phyloP scores from a whole-genome alignment of 2,329 filamentous ascomycete genomes.

The Fonsecaea monophora region DNA sequence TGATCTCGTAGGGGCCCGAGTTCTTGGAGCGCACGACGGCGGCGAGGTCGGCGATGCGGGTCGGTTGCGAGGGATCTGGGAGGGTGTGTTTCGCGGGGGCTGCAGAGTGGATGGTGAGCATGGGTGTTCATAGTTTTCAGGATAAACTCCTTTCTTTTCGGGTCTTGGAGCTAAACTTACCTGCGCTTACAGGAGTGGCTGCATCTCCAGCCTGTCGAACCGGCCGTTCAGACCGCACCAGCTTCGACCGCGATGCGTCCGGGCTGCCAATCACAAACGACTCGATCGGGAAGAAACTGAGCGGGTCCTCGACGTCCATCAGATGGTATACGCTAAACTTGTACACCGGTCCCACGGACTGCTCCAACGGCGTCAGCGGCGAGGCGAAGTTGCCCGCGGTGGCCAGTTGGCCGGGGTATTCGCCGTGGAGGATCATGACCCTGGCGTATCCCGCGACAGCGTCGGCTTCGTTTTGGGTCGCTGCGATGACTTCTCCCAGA shows the following conservation, averaged over 20 bases:
- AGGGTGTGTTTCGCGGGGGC: no score
- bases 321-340: slow-evolving; percentile 58
- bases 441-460: slow-evolving; percentile 52
- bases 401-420: slow-evolving; percentile 58
- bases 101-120: no score
- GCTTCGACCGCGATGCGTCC: not conserved
- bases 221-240: not conserved
- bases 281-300: slow-evolving; percentile 22
- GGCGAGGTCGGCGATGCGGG: slow-evolving; percentile 44
- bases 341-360: slow-evolving; percentile 50
- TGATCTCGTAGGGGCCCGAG: slow-evolving; percentile 59
- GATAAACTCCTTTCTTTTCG: not conserved
- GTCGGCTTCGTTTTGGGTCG: slow-evolving; percentile 54
- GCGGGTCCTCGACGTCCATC: slow-evolving; percentile 48
- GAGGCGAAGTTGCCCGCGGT: slow-evolving; percentile 57
- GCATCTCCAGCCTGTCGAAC: not conserved
- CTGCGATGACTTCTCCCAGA: slow-evolving; percentile 56
- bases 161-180: not conserved
- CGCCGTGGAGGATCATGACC: slow-evolving; percentile 53
- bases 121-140: no score
- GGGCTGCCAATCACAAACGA: slow-evolving; percentile 3
- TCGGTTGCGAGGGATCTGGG: no score
- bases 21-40: slow-evolving; percentile 59
- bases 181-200: not conserved
- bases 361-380: slow-evolving; percentile 49